Conservation (phyloP, 768 basidiomycete species). For the Hortiboletus campestris region DNA sequence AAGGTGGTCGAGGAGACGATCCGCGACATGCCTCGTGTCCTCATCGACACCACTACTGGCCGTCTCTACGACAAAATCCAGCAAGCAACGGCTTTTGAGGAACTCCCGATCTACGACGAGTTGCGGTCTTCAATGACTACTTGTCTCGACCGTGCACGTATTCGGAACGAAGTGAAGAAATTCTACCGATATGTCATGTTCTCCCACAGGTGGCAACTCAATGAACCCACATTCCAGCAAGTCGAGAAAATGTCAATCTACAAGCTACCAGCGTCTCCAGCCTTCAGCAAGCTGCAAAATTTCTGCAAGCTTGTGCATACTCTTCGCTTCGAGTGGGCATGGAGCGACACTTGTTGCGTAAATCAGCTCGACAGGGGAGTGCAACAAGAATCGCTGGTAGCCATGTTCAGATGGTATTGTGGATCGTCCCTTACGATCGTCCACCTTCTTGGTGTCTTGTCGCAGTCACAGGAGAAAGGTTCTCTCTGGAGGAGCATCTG, state of each 20-base stretch:
- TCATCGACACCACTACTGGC: slow-evolving; percentile 5
- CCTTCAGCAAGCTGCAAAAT: neutral
- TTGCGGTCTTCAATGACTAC: slow-evolving; percentile 3
- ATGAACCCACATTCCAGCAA: neutral
- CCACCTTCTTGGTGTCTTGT: slow-evolving; percentile 3
- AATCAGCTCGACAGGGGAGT: neutral
- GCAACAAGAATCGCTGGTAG: slow-evolving; percentile 3
- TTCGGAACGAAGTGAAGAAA: neutral
- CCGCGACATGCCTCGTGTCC: neutral
- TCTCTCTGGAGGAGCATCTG: neutral
- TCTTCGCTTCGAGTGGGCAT: slow-evolving; percentile 2
- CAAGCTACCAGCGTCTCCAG: neutral
- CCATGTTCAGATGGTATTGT: slow-evolving; percentile 15
- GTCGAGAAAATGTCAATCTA: slow-evolving; percentile 1
- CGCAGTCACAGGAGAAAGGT: neutral
- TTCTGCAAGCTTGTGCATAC: neutral
- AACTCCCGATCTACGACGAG: neutral
- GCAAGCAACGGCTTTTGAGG: slow-evolving; percentile 4
- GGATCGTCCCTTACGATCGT: slow-evolving; percentile 2
- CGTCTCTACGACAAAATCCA: neutral
- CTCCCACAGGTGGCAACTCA: neutral
- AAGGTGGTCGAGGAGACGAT: neutral
- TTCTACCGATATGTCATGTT: slow-evolving; percentile 9
- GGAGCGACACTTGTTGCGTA: slow-evolving; percentile 12
- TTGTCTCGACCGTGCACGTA: neutral